A percentile compares a stretch with the other conserved stretches of the same genome.
Evolutionary conservation across 208 protist genomes (phyloP).

Genomic region (Herpetomonas samuelpessoai): DNA sequence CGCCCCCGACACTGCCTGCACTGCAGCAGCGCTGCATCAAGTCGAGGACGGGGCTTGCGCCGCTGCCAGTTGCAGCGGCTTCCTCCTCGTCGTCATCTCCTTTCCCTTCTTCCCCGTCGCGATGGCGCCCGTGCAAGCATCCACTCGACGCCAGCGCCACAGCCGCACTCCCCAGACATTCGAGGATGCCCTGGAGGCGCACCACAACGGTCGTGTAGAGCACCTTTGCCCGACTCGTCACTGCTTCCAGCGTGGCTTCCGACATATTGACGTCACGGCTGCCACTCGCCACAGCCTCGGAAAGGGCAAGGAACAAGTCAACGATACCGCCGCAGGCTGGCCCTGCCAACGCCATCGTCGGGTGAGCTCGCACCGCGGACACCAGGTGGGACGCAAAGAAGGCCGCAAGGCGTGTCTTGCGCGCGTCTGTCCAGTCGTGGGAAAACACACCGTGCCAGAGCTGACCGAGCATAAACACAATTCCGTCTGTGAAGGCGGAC

Average conservation of each 20-base stretch:
- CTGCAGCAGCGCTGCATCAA: too few relatives aligned
- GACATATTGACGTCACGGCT: slow-evolving; percentile 20
- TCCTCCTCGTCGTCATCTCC: slow-evolving; percentile 3
- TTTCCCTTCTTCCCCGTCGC: slow-evolving; percentile 3
- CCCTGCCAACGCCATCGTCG: slow-evolving; percentile 21
- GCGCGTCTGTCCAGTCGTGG: slow-evolving; percentile 71
- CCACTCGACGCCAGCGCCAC: neutral
- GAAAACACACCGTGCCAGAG: slow-evolving; percentile 54
- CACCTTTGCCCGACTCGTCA: neutral
- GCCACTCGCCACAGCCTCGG: slow-evolving; percentile 50
- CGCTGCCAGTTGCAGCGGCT: neutral
- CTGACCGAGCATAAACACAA: slow-evolving; percentile 59
- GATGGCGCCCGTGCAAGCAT: neutral
- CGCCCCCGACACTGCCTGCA: too few relatives aligned
- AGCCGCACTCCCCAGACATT: slow-evolving; percentile 33
- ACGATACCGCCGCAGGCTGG: slow-evolving; percentile 22
- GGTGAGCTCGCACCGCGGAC: slow-evolving; percentile 48
- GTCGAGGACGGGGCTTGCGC: too few relatives aligned
- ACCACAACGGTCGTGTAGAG: slow-evolving; percentile 43
- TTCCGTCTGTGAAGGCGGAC: slow-evolving; percentile 20
- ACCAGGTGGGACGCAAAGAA: slow-evolving; percentile 76
- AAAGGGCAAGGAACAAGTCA: slow-evolving; percentile 38
- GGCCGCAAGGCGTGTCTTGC: slow-evolving; percentile 42
- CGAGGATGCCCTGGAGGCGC: slow-evolving; percentile 46
- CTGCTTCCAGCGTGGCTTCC: neutral